phyloP scores from a whole-genome alignment of 2,329 filamentous ascomycete species.

The Arachnomyces sp. region DNA sequence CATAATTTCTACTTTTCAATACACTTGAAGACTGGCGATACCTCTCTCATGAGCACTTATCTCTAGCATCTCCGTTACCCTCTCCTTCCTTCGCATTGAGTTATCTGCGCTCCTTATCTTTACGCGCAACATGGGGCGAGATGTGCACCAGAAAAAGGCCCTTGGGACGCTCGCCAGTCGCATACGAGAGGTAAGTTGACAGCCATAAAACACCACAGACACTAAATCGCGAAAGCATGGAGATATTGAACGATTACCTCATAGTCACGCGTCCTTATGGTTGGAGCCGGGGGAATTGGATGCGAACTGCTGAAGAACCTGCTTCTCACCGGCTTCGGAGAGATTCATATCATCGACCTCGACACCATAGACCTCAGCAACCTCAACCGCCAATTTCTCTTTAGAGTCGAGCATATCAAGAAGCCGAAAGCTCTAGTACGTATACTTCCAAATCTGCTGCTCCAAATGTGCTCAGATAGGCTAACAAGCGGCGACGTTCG shows the following conservation, averaged over 20 bases:
- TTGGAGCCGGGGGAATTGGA: slow-evolving; percentile 93
- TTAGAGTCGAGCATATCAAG: slow-evolving; percentile 94
- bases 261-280: slow-evolving; percentile 81
- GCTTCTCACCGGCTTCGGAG: slow-evolving; percentile 80
- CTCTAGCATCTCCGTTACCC: no score
- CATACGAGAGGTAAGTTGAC: slow-evolving; percentile 32
- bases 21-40: no score
- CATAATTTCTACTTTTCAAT: no score
- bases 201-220: not conserved
- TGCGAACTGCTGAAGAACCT: slow-evolving; percentile 97
- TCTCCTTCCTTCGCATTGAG: no score
- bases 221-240: not conserved
- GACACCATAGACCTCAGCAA: slow-evolving; percentile 98
- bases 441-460: slow-evolving; percentile 11
- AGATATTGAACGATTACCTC: slow-evolving; percentile 5
- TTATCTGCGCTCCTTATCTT: no score
- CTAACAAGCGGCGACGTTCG: slow-evolving; percentile 17
- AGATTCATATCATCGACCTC: slow-evolving; percentile 90
- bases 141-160: slow-evolving; percentile 35
- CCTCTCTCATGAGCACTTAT: no score
- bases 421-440: slow-evolving; percentile 86
- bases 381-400: slow-evolving; percentile 94
- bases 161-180: slow-evolving; percentile 32
- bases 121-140: slow-evolving; percentile 29
- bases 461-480: slow-evolving; percentile 2